A percentile compares a stretch with the other conserved stretches of the same genome.
phyloP scores from a whole-genome alignment of 148 eudicot species.

The Dianthus caryophyllus region DNA sequence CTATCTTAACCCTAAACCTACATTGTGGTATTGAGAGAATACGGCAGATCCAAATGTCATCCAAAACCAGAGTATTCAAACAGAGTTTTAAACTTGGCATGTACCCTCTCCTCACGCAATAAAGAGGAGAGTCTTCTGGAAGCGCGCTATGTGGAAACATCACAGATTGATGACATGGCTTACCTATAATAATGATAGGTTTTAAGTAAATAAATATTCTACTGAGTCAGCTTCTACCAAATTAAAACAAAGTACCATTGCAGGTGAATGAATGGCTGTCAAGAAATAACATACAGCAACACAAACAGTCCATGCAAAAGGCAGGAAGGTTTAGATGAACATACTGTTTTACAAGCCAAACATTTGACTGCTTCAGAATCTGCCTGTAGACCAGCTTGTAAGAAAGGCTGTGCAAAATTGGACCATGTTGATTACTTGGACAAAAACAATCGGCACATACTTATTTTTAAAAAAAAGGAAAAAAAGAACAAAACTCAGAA shows the following conservation, averaged over 20 bases:
- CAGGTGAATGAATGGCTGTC: background rate
- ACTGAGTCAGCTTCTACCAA: background rate
- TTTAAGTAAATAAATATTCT: background rate
- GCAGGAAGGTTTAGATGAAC: conserved; percentile 18
- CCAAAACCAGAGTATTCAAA: background rate
- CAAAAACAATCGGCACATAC: background rate
- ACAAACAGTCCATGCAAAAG: background rate
- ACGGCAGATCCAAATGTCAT: background rate
- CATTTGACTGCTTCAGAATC: conserved; percentile 67
- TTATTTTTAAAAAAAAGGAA: background rate
- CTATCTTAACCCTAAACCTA: background rate
- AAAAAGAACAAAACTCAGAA: background rate
- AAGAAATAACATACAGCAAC: background rate
- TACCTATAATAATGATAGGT: background rate
- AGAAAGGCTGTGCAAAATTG: conserved; percentile 56
- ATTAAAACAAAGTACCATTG: background rate
- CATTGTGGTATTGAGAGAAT: background rate
- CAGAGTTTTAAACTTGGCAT: background rate
- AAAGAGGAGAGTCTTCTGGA: background rate
- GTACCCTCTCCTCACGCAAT: background rate
- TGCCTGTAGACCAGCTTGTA: conserved; percentile 77
- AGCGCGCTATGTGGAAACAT: background rate
- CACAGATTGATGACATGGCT: background rate
- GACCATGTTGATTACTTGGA: conserved; percentile 11
- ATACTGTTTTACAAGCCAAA: conserved; percentile 78